A percentile compares a stretch with the other conserved stretches of the same genome.
These are phyloP conservation scores for Calonectria leucothoes DNA, from an alignment of 2,329 filamentous ascomycete genomes.

Conservation along the genomic window DNA sequence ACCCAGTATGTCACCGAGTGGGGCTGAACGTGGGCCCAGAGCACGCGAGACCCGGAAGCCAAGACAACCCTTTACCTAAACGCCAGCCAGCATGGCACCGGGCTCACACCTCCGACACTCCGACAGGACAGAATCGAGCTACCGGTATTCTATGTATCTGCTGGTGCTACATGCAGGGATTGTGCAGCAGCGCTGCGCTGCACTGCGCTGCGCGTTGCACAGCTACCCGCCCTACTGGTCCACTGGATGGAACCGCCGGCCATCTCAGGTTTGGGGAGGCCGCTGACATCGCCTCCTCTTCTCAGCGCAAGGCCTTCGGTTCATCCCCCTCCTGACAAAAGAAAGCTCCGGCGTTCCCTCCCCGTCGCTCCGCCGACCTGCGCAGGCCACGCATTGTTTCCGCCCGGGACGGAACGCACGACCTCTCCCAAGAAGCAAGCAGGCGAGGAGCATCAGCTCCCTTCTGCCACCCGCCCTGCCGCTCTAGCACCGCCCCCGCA, in stretches of 20 bases:
- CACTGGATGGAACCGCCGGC: neutral
- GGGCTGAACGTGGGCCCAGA: neutral
- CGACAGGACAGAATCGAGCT: neutral
- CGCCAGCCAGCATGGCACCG: neutral
- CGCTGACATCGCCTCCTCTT: neutral
- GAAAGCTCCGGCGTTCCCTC: neutral
- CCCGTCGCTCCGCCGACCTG: neutral
- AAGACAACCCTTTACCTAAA: conserved; percentile 3
- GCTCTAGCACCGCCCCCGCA: neutral
- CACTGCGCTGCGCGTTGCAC: neutral
- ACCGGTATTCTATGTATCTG: too few relatives aligned
- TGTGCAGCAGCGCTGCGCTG: neutral
- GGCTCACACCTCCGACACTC: neutral
- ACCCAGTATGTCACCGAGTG: conserved; percentile 14
- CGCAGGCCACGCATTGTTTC: neutral
- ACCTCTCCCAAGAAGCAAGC: neutral
- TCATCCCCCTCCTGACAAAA: neutral
- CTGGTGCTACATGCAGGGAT: conserved; percentile 5
- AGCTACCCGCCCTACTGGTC: neutral
- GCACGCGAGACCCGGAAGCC: neutral
- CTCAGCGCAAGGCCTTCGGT: neutral
- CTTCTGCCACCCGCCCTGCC: neutral
- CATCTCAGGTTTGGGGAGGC: neutral
- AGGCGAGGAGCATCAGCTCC: neutral
- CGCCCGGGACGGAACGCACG: neutral